Evolutionary conservation across 1,284 basidiomycete species (phyloP).

Genomic region (Coniferiporia weirii): DNA sequence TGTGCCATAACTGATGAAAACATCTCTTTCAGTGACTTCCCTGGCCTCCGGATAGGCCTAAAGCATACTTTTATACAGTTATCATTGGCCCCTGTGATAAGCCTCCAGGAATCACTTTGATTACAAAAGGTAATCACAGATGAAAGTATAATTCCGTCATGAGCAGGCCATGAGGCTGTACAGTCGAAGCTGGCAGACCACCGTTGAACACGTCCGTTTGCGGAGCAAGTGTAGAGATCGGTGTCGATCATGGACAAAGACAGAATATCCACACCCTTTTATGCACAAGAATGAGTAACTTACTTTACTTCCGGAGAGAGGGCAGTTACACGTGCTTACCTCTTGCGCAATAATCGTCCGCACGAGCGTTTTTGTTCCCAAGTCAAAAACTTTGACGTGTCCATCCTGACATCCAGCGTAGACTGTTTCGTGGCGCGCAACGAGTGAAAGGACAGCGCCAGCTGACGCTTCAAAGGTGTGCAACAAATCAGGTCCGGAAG

Average conservation of each 20-base stretch:
- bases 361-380: slow-evolving; percentile 84
- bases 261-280: slow-evolving; percentile 70
- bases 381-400: slow-evolving; percentile 86
- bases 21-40: neutral
- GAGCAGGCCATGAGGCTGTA: slow-evolving; percentile 75
- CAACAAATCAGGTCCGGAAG: slow-evolving; percentile 39
- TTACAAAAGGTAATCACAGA: slow-evolving; percentile 47
- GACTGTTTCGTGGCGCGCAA: slow-evolving; percentile 71
- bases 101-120: slow-evolving; percentile 33
- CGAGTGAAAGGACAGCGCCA: slow-evolving; percentile 78
- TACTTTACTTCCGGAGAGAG: neutral
- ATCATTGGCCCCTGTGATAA: slow-evolving; percentile 85
- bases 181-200: slow-evolving; percentile 83
- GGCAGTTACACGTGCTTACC: slow-evolving; percentile 33
- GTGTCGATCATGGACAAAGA: slow-evolving; percentile 70
- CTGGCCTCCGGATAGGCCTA: neutral
- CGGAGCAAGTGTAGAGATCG: slow-evolving; percentile 80
- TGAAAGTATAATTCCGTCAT: slow-evolving; percentile 79
- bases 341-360: slow-evolving; percentile 84
- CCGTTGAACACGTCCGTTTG: slow-evolving; percentile 76
- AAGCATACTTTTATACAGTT: slow-evolving; percentile 67
- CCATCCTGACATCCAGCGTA: slow-evolving; percentile 95
- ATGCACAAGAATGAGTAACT: neutral
- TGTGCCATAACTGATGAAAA: slow-evolving; percentile 48
- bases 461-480: slow-evolving; percentile 62